A percentile compares a stretch with the other conserved stretches of the same genome.
These are phyloP conservation scores for Spathaspora arborariae DNA, from an alignment of 805 yeast genomes.

Conservation along the genomic window DNA sequence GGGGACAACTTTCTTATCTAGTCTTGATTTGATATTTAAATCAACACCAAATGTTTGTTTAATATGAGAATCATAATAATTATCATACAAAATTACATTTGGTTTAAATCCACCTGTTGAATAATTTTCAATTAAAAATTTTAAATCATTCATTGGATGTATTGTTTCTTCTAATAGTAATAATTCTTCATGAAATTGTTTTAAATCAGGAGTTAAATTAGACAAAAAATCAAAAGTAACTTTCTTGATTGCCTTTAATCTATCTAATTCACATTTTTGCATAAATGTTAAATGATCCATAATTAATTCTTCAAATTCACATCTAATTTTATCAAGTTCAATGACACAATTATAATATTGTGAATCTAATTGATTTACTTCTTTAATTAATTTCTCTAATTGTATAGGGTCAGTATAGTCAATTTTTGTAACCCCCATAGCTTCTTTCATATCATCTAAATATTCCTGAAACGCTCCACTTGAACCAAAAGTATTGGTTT, in stretches of 20 bases:
- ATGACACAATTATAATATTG: conserved; percentile 49
- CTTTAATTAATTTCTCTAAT: conserved; percentile 48
- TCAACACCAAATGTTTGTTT: conserved; percentile 78
- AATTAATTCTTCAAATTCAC: conserved; percentile 69
- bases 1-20: conserved; percentile 74
- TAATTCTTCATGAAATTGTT: conserved; percentile 57
- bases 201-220: conserved; percentile 56
- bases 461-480: conserved; percentile 22
- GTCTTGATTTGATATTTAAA: conserved; percentile 62
- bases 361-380: conserved; percentile 55
- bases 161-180: conserved; percentile 66
- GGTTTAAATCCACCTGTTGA: conserved; percentile 76
- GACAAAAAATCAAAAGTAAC: conserved; percentile 71
- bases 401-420: conserved; percentile 49
- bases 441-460: conserved; percentile 43
- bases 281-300: conserved; percentile 71
- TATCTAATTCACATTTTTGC: conserved; percentile 80
- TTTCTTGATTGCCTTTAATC: conserved; percentile 71
- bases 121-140: conserved; percentile 61
- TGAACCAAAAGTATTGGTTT: background rate
- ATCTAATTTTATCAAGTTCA: conserved; percentile 61
- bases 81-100: conserved; percentile 68
- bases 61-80: conserved; percentile 68
- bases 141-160: conserved; percentile 64
- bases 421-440: conserved; percentile 39